Percentiles rank a stretch among this genome's conserved stretches.
phyloP scores from a whole-genome alignment of 352 stramenopile species.

The Pythium pectinolyticum region DNA sequence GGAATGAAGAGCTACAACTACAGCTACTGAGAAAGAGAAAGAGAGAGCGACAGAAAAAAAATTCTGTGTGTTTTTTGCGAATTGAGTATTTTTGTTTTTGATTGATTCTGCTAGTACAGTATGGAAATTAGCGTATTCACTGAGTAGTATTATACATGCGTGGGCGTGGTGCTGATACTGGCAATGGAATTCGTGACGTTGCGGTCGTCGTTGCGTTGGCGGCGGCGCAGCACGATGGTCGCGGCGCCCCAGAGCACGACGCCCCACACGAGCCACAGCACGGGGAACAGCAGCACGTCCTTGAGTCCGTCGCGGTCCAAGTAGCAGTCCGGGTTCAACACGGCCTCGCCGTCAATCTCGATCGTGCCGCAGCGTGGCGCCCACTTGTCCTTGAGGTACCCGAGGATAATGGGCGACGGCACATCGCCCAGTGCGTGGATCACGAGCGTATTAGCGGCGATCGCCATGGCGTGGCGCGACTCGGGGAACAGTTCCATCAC shows the following conservation, averaged over 20 bases:
- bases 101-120: too few species aligned
- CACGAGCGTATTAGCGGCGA: conserved; percentile 89
- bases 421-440: conserved; percentile 95
- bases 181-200: neutral
- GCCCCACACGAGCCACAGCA: conserved; percentile 75
- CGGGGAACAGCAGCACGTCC: conserved; percentile 69
- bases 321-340: conserved; percentile 67
- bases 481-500: conserved; percentile 90
- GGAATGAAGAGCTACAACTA: too few species aligned
- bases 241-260: conserved; percentile 64
- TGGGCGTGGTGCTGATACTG: too few species aligned
- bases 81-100: neutral
- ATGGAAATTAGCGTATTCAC: too few species aligned
- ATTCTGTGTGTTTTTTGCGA: neutral
- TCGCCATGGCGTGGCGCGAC: conserved; percentile 85
- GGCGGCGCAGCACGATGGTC: conserved; percentile 38
- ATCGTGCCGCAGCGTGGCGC: conserved; percentile 87
- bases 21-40: neutral
- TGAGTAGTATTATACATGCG: too few species aligned
- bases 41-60: neutral
- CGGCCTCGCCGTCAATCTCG: conserved; percentile 53
- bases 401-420: conserved; percentile 91
- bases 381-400: conserved; percentile 90
- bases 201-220: neutral
- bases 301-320: conserved; percentile 61